Evolutionary conservation across 495 filamentous ascomycete species (phyloP).

Genomic region (Penicillium manginii): DNA sequence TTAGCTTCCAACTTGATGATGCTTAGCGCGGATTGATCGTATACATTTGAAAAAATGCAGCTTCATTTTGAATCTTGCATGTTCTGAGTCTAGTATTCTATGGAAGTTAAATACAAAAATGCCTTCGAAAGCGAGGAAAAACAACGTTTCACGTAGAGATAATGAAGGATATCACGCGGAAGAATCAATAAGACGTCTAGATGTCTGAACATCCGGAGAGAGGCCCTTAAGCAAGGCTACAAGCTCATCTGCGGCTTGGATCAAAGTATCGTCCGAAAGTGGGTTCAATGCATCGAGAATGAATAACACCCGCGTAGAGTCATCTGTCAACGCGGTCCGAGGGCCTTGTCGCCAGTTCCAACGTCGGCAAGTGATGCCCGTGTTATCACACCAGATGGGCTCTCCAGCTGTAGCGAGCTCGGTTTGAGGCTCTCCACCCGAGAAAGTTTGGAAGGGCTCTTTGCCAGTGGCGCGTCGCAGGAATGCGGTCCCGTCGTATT

Average conservation of each 20-base stretch:
- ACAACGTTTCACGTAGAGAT: neutral
- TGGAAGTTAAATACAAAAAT: no score
- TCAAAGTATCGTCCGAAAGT: constrained; percentile 11
- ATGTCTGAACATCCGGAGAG: constrained; percentile 15
- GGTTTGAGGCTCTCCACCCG: constrained; percentile 23
- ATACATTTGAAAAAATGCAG: no score
- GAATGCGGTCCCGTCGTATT: constrained; percentile 35
- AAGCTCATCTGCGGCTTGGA: constrained; percentile 24
- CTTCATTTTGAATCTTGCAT: no score
- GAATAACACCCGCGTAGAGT: constrained; percentile 31
- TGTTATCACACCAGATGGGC: constrained; percentile 37
- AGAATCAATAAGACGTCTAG: constrained; percentile 9
- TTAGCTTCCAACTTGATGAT: neutral
- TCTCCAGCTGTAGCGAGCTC: constrained; percentile 28
- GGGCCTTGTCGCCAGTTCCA: constrained; percentile 41
- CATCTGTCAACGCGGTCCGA: constrained; percentile 33
- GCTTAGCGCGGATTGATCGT: no score
- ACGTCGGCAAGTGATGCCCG: constrained; percentile 34
- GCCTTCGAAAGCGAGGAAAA: neutral
- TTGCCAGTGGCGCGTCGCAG: constrained; percentile 33
- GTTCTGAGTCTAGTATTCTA: no score
- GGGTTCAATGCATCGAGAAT: constrained; percentile 30
- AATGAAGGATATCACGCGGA: neutral
- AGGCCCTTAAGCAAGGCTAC: constrained; percentile 8
- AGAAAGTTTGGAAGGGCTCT: constrained; percentile 30